phyloP scores from a whole-genome alignment of 305 asterid species.

The Ilex paraguariensis region DNA sequence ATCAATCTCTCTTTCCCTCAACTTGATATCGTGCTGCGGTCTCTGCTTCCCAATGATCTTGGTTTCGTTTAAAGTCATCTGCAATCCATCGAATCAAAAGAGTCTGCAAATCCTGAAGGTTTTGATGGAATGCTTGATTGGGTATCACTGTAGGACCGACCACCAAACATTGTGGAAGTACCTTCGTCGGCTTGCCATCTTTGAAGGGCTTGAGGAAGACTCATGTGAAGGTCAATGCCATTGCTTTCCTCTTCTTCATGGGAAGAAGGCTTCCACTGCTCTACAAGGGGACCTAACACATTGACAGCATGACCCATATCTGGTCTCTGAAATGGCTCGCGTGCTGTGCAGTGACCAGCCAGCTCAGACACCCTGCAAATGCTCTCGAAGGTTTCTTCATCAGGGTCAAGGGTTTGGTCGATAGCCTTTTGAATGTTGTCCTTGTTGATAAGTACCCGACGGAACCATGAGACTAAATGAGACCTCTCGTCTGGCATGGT shows the following conservation, averaged over 20 bases:
- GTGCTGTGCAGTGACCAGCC: conserved; percentile 90
- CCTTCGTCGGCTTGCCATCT: conserved; percentile 97
- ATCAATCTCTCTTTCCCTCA: no score
- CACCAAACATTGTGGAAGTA: conserved; percentile 87
- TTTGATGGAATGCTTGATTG: conserved; percentile 81
- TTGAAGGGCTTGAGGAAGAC: conserved; percentile 84
- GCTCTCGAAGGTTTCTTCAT: conserved; percentile 24
- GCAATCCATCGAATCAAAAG: conserved; percentile 73
- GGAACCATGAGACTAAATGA: conserved; percentile 91
- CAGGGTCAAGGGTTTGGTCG: conserved; percentile 62
- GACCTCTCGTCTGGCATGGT: conserved; percentile 82
- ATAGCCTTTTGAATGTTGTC: conserved; percentile 70
- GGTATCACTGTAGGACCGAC: conserved; percentile 49
- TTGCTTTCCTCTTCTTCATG: conserved; percentile 50
- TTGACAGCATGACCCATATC: conserved; percentile 99
- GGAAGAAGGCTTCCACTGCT: conserved; percentile 73
- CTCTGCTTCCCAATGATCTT: no score
- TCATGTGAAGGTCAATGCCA: conserved; percentile 70
- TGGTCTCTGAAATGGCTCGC: conserved; percentile 89
- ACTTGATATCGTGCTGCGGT: no score
- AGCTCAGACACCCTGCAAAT: conserved; percentile 80
- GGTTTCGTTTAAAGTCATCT: conserved; percentile 35
- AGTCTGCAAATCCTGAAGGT: conserved; percentile 72
- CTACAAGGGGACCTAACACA: conserved; percentile 83
- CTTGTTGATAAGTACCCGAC: conserved; percentile 77